Base-by-base conservation (phyloP, 768 basidiomycete genomes). In the Russula compacta region DNA sequence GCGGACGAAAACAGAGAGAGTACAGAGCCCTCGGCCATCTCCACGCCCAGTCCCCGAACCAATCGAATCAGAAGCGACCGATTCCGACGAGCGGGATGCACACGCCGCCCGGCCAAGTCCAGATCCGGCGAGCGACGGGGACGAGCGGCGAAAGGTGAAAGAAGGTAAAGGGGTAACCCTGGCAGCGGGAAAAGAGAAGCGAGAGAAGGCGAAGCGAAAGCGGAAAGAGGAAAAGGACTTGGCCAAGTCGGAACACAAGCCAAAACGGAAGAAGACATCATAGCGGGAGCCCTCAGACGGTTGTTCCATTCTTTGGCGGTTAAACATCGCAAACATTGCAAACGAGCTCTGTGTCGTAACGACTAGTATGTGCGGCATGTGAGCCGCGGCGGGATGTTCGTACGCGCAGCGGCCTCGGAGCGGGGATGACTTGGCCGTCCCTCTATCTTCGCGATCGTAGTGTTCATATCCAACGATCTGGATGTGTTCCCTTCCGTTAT, bases 101-200 rank as follows among this genome's bases (percentile, higher is more conserved):
- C 73, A 74, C 59, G 67, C 44, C 42, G 67, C 40, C 35, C 66
- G 68, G 50, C 70, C 75, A 42, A 72, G 71, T 6, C 67, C 64
- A 29, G 24, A 29, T 29, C 24, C 24, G 56, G 63, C 70, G 54
- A 66, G 69, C 7, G 71, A 76, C 39, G 70, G 71, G 46, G 70
- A 24, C n/a, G 29, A 35, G 38, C 44, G 38, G 24, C 44, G 52
- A 36, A 53, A 33, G 21, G 51, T 21, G 42, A 55, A 55, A 49
- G 53, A 21, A 69, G 11, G 69, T 56, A 12, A 66, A 61, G 57
- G 52, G 51, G 68, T 49, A 65, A n/a, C 11, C 6, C 6, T 38
- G 36, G 38, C 35, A 60, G 38, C 65, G 65, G 56, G 57, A 51
- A 71, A 69, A 15, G 51, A 65, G 61, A 66, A 61, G 40, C n/a